Evolutionary conservation across 2,329 filamentous ascomycete species (phyloP), one percentile per base, ranked within the genome.

Genomic region (Xylariomycetidae sp.): DNA sequence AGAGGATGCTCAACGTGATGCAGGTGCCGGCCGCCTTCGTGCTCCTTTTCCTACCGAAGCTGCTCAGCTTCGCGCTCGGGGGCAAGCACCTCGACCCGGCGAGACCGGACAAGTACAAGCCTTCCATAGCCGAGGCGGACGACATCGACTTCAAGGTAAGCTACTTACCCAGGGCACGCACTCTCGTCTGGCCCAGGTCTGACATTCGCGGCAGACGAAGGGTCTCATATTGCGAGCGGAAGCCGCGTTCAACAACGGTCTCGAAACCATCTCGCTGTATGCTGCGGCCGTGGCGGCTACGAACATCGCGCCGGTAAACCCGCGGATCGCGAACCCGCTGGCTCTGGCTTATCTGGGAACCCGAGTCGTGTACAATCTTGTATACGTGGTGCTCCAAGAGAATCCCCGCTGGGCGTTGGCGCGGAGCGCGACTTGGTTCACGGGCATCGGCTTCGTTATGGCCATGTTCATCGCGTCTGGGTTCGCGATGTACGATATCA

Each of bases 381-480:
- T 43, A 13, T 43, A 43, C n/a, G 40, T 43, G n/a, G 25, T 43
- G 10, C 23, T 43, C 13, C 40, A 43, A 28, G 38, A 38, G 9
- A 28, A 41, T 23, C 35, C 40, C 10, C 19, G 40, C 9, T 43
- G 40, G 40, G 40, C 35, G 2, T 17, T 37, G 26, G 40, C 26
- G 16, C 19, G 40, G 23, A 43, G 38, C 18, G 19, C 19, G 29
- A 34, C 32, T 2, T 43, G 40, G 40, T 40, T 43, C 13, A 23
- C 22, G 3, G 40, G 40, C 8, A 36, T 43, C 10, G 35, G 38
- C 2, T 22, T 43, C 15, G 26, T 43, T 2, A 29, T 40, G 4
- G 32, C 31, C 12, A 41, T 43, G 40, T 43, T 41, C 25, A 16
- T 35, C 5, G 3, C 33, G 14, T 34, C 38, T 1, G 40, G 38